Evolutionary conservation across 164 flowering plant species (phyloP), one percentile per base, ranked within the genome.

Genomic region (Akebia trifoliata): DNA sequence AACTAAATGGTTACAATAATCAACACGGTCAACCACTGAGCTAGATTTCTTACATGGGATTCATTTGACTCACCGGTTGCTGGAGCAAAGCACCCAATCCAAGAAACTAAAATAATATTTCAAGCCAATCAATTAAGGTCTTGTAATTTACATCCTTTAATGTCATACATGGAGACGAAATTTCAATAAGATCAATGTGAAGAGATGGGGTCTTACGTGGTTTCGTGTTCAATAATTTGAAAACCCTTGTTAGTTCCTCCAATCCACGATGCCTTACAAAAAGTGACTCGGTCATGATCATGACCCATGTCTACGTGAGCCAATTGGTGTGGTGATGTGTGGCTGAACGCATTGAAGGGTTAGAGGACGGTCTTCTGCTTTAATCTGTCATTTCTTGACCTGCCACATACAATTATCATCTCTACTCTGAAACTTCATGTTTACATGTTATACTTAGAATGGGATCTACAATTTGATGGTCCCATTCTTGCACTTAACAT

Each of bases 401-500:
- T 57, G 61, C 51, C 61, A 57, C 36, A 57, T 25, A 57, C 14
- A 24, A 43, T 10, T 32, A 32, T 22, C 35, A 30, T 43, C 34
- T 29, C 17, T 7, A 30, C 12, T 14, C 20, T 39, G 24, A 22
- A 26, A 39, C 6, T 26, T 8, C 10, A 38, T 3, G n/a, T n/a
- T n/a, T n/a, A n/a, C n/a, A n/a, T n/a, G n/a, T n/a, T n/a, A n/a
- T n/a, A n/a, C n/a, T n/a, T n/a, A n/a, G n/a, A n/a, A n/a, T n/a
- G n/a, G n/a, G n/a, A n/a, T n/a, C n/a, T n/a, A n/a, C n/a, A n/a
- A n/a, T n/a, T n/a, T n/a, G n/a, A n/a, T n/a, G n/a, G n/a, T n/a
- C n/a, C n/a, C n/a, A n/a, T n/a, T n/a, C n/a, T n/a, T n/a, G n/a
- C n/a, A n/a, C n/a, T n/a, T n/a, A n/a, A n/a, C n/a, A n/a, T n/a